Conservation (phyloP, 2,329 filamentous ascomycete genomes). For the Aschersonia sp. region DNA sequence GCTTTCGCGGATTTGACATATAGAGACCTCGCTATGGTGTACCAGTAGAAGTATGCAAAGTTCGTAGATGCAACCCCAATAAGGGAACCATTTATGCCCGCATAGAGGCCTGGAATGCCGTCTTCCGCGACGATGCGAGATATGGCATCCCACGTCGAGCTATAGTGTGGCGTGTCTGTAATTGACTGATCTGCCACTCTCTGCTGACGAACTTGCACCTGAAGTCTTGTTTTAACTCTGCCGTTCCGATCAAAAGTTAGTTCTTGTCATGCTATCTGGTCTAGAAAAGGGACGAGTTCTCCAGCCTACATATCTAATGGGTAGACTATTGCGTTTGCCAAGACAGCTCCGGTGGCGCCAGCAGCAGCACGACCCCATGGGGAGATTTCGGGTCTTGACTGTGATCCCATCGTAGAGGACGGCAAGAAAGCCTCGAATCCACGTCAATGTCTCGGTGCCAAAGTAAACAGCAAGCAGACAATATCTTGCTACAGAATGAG, state of each 20-base stretch:
- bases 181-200: conserved; percentile 19
- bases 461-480: no score
- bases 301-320: conserved; percentile 81
- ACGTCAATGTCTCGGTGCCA: not conserved
- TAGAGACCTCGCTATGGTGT: conserved; percentile 69
- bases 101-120: conserved; percentile 70
- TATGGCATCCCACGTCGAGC: conserved; percentile 78
- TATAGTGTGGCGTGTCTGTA: conserved; percentile 55
- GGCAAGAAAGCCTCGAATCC: not conserved
- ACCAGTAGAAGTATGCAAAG: conserved; percentile 99
- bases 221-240: conserved; percentile 92
- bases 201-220: conserved; percentile 72
- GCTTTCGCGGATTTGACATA: conserved; percentile 51
- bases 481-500: no score
- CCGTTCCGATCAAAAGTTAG: not conserved
- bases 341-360: conserved; percentile 79
- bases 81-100: conserved; percentile 73
- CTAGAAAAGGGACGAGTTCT: not conserved
- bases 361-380: conserved; percentile 90
- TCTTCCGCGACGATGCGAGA: conserved; percentile 69
- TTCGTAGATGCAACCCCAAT: conserved; percentile 93
- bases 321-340: conserved; percentile 92
- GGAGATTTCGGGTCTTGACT: conserved; percentile 59
- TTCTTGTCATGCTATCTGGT: not conserved
- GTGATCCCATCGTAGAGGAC: conserved; percentile 27